Evolutionary conservation across 2,329 filamentous ascomycete genomes (phyloP).

Genomic region (Paraphaeosphaeria sporulosa): DNA sequence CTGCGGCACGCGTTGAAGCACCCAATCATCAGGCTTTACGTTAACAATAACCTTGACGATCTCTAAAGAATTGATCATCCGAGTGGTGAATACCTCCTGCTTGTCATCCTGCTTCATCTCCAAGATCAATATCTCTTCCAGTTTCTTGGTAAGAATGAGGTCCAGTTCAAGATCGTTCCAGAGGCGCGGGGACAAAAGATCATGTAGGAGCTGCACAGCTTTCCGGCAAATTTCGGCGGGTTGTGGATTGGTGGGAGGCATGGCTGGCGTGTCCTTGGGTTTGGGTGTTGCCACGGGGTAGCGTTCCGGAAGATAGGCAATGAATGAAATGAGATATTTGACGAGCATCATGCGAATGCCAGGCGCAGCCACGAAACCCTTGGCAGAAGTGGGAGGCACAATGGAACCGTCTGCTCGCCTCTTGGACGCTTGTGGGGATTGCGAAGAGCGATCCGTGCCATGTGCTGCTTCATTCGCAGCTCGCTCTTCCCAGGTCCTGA

Average conservation of each 20-base stretch:
- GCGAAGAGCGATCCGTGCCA: conserved; percentile 58
- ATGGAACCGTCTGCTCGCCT: conserved; percentile 75
- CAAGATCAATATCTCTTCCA: conserved; percentile 81
- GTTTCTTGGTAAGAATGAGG: conserved; percentile 82
- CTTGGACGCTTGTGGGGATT: conserved; percentile 76
- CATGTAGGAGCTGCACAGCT: conserved; percentile 80
- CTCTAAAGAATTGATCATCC: conserved; percentile 92
- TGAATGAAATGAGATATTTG: conserved; percentile 95
- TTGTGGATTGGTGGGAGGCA: conserved; percentile 51
- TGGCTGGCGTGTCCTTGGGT: conserved; percentile 51
- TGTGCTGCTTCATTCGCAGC: conserved; percentile 67
- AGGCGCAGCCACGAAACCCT: conserved; percentile 52
- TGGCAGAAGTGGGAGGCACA: conserved; percentile 60
- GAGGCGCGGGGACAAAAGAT: conserved; percentile 83
- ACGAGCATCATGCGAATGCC: conserved; percentile 79
- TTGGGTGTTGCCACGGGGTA: conserved; percentile 68
- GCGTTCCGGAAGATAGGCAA: conserved; percentile 85
- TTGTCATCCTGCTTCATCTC: conserved; percentile 65
- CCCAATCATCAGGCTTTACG: conserved; percentile 89
- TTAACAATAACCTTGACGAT: conserved; percentile 90
- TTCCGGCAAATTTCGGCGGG: conserved; percentile 85
- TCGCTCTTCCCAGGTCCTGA: conserved; percentile 91
- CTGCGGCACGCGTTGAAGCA: conserved; percentile 75
- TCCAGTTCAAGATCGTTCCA: conserved; percentile 95
- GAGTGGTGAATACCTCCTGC: conserved; percentile 77